Evolutionary conservation across 164 flowering plant species (phyloP).

Genomic region (Malania oleifera): DNA sequence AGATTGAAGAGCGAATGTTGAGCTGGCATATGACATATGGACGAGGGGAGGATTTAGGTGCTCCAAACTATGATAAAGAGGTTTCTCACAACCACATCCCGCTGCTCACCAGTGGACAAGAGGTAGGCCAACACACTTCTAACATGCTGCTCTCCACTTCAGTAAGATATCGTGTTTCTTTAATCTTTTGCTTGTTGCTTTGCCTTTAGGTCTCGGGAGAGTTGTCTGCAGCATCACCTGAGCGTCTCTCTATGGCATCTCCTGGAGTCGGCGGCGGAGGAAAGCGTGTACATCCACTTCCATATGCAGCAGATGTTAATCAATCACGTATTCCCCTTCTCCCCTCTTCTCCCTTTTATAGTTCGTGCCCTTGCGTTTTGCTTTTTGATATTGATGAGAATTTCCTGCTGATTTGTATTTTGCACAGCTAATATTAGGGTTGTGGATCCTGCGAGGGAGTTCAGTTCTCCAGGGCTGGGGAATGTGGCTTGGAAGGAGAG

Average conservation of each 20-base stretch:
- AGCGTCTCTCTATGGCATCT: slow-evolving; percentile 14
- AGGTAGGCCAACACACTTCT: slow-evolving; percentile 7
- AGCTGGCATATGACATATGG: slow-evolving; percentile 14
- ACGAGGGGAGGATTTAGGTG: slow-evolving; percentile 9
- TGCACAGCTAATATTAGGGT: slow-evolving; percentile 13
- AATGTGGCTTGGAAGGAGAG: slow-evolving; percentile 31
- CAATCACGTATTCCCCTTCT: slow-evolving; percentile 1
- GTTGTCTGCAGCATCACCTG: slow-evolving; percentile 20
- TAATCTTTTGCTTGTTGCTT: not conserved
- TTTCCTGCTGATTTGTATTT: not conserved
- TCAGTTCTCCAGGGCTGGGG: slow-evolving; percentile 15
- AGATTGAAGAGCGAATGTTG: slow-evolving; percentile 8
- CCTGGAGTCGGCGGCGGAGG: slow-evolving; percentile 14
- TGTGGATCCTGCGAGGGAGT: slow-evolving; percentile 14
- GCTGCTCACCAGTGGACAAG: slow-evolving; percentile 12
- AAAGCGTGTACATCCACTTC: slow-evolving; percentile 6
- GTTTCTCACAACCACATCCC: slow-evolving; percentile 20
- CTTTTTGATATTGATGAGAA: not conserved
- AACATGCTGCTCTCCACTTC: too few species aligned
- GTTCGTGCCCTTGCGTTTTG: not conserved
- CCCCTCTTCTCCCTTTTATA: not conserved
- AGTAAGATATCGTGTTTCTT: not conserved
- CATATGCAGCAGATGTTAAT: not conserved
- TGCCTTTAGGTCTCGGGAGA: slow-evolving; percentile 23
- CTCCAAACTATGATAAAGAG: slow-evolving; percentile 20